Evolutionary conservation across 805 yeast species (phyloP).

Genomic region (Wickerhamomyces ciferrii): DNA sequence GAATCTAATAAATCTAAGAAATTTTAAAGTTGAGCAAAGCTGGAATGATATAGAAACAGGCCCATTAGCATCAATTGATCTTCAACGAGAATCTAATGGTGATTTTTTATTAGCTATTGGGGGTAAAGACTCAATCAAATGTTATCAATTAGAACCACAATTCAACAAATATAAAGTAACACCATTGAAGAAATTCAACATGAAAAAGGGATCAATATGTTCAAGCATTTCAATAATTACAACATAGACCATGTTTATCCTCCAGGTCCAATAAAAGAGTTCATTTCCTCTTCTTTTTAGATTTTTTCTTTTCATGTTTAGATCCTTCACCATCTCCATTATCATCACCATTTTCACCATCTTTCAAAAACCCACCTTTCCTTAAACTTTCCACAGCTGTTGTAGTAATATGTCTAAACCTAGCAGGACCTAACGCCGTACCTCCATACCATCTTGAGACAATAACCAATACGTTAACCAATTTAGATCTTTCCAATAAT

Average conservation of each 20-base stretch:
- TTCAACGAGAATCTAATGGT: not conserved
- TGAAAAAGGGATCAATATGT: not conserved
- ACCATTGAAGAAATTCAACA: not conserved
- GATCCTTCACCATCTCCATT: not conserved
- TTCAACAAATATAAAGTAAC: not conserved
- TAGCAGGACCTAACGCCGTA: conserved; percentile 59
- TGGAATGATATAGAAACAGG: not conserved
- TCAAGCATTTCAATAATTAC: not conserved
- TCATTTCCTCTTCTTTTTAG: not conserved
- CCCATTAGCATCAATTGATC: not conserved
- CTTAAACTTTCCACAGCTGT: conserved; percentile 48
- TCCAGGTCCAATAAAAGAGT: too few relatives aligned
- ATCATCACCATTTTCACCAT: too few relatives aligned
- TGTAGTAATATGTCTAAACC: conserved; percentile 64
- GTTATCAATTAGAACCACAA: not conserved
- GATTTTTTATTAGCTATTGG: not conserved
- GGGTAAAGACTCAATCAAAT: not conserved
- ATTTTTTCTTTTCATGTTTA: not conserved
- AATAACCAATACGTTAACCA: conserved; percentile 54
- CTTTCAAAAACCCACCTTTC: conserved; percentile 20
- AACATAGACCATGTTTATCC: too few relatives aligned
- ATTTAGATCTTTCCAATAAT: conserved; percentile 41
- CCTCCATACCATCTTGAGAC: conserved; percentile 87
- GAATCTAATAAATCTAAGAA: not conserved
- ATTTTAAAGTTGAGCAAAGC: not conserved